phyloP scores from a whole-genome alignment of 1,139 yeast genomes.

The Blastobotrys persicus region DNA sequence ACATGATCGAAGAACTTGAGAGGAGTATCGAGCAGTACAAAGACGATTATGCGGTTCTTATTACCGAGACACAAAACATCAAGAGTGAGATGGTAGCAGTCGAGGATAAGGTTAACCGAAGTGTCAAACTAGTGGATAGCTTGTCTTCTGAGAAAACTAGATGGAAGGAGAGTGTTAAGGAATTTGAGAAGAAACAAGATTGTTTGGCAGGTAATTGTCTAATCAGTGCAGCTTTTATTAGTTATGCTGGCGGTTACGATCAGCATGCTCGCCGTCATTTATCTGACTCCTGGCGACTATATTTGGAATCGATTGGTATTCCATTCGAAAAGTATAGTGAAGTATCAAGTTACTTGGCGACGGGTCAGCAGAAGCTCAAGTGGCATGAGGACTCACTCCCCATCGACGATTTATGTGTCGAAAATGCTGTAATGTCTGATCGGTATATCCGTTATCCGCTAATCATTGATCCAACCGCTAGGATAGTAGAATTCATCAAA shows the following conservation, averaged over 20 bases:
- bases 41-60: constrained; percentile 63
- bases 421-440: constrained; percentile 58
- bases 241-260: constrained; percentile 63
- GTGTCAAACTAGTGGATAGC: constrained; percentile 60
- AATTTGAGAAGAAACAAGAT: constrained; percentile 49
- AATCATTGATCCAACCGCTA: constrained; percentile 71
- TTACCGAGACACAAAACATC: constrained; percentile 74
- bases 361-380: constrained; percentile 42
- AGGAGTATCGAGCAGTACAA: constrained; percentile 67
- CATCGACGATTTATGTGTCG: constrained; percentile 57
- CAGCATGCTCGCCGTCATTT: constrained; percentile 49
- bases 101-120: constrained; percentile 58
- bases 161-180: constrained; percentile 62
- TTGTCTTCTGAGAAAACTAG: constrained; percentile 68
- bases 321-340: constrained; percentile 41
- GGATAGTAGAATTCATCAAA: constrained; percentile 45
- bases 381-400: constrained; percentile 59
- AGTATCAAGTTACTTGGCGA: constrained; percentile 42
- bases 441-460: constrained; percentile 48
- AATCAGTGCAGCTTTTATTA: constrained; percentile 57
- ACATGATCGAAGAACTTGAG: constrained; percentile 77
- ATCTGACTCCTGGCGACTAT: constrained; percentile 43
- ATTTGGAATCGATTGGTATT: constrained; percentile 44
- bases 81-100: constrained; percentile 68
- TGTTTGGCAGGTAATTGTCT: constrained; percentile 63